These are phyloP conservation scores for Chlamydomonas sp. DNA, from an alignment of 139 green algal species.

Conservation along the genomic window DNA sequence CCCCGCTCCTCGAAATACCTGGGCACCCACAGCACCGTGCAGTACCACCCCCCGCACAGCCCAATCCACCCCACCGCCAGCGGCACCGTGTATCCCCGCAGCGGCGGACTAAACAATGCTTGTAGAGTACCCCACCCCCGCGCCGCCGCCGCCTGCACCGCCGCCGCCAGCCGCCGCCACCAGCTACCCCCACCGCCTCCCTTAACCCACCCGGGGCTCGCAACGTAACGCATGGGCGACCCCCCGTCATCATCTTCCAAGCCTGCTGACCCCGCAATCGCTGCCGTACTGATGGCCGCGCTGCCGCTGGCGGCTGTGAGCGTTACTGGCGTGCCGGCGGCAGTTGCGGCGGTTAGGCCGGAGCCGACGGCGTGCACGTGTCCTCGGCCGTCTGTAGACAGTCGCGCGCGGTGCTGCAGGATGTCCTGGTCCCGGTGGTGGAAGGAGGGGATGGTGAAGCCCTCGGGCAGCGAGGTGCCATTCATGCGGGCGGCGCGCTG, in stretches of 20 bases:
- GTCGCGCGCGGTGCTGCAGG: not conserved
- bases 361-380: conserved; percentile 6
- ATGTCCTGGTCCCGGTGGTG: conserved; percentile 27
- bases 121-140: not conserved
- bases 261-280: too few relatives aligned
- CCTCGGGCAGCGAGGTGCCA: conserved; percentile 4
- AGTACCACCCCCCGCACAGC: conserved; percentile 55
- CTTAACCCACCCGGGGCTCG: too few relatives aligned
- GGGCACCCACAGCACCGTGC: conserved; percentile 55
- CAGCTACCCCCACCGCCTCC: too few relatives aligned
- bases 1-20: conserved; percentile 48
- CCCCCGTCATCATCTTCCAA: too few relatives aligned
- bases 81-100: conserved; percentile 37
- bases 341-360: not conserved
- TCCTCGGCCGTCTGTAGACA: not conserved
- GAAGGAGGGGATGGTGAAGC: conserved; percentile 29
- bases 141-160: not conserved
- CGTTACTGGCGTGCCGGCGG: too few relatives aligned
- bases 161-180: not conserved
- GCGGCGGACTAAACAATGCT: conserved; percentile 34
- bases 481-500: conserved; percentile 18
- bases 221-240: too few relatives aligned
- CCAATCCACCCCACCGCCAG: conserved; percentile 53
- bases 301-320: too few relatives aligned
- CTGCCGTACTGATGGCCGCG: too few relatives aligned